Conservation (phyloP, 2,329 filamentous ascomycete species). For the Claviceps cyperi region DNA sequence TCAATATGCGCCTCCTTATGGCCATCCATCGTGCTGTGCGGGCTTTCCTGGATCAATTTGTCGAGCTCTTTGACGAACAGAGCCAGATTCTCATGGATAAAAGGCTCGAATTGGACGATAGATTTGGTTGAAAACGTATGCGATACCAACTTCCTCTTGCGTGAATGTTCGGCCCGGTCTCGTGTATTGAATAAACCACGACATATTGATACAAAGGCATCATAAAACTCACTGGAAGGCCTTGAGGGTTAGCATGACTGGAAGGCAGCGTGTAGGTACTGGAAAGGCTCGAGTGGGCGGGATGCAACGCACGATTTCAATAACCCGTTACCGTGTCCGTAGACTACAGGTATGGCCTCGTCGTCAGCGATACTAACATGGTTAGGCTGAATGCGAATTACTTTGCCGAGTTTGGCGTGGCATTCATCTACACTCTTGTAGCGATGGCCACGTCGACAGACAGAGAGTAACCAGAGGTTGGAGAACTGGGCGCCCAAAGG, state of each 20-base stretch:
- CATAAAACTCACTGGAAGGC: slow-evolving; percentile 60
- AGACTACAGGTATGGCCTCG: slow-evolving; percentile 60
- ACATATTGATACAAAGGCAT: slow-evolving; percentile 77
- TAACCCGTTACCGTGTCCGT: slow-evolving; percentile 68
- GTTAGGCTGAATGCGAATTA: slow-evolving; percentile 72
- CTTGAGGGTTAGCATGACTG: background rate
- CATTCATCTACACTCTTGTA: slow-evolving; percentile 52
- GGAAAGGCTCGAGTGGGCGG: background rate
- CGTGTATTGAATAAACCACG: slow-evolving; percentile 84
- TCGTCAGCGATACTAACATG: slow-evolving; percentile 74
- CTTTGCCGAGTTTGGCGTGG: slow-evolving; percentile 62
- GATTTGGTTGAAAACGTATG: slow-evolving; percentile 79
- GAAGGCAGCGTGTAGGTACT: slow-evolving; percentile 2
- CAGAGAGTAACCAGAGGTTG: slow-evolving; percentile 65
- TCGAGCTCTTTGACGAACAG: slow-evolving; percentile 63
- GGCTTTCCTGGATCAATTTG: slow-evolving; percentile 33
- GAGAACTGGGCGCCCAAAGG: slow-evolving; percentile 53
- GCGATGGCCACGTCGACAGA: slow-evolving; percentile 49
- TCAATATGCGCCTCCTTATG: slow-evolving; percentile 52
- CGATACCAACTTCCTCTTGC: slow-evolving; percentile 78
- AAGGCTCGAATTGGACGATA: slow-evolving; percentile 74
- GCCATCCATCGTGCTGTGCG: slow-evolving; percentile 37
- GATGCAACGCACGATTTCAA: slow-evolving; percentile 43
- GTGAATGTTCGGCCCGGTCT: slow-evolving; percentile 64
- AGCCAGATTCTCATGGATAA: slow-evolving; percentile 68